Percentiles rank a stretch among this genome's conserved stretches.
These are phyloP conservation scores for Beta lomatogona DNA, from an alignment of 179 eudicot genomes.

Conservation along the genomic window DNA sequence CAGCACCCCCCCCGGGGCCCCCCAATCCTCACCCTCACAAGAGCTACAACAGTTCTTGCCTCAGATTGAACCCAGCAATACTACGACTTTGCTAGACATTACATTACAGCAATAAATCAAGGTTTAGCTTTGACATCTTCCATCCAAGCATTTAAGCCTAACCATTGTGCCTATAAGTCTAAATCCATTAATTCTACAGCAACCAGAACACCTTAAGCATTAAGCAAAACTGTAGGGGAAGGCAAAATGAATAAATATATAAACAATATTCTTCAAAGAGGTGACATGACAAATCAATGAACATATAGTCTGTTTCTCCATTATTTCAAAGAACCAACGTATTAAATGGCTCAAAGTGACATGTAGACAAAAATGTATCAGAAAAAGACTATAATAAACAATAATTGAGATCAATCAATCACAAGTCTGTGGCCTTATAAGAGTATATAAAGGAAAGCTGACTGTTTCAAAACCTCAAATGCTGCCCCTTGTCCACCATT, in stretches of 20 bases:
- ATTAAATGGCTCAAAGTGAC: neutral
- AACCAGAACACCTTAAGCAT: neutral
- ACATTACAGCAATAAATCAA: neutral
- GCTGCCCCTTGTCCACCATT: constrained; percentile 95
- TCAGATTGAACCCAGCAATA: neutral
- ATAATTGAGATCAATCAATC: neutral
- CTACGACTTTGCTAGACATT: neutral
- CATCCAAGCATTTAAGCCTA: neutral
- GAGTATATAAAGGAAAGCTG: constrained; percentile 14
- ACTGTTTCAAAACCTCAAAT: constrained; percentile 62
- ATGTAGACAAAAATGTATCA: neutral
- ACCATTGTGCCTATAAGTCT: neutral
- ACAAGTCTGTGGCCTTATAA: neutral
- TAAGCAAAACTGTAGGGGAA: neutral
- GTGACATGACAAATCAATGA: neutral
- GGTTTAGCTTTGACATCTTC: neutral
- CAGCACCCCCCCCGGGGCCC: too few species aligned
- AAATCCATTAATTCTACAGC: neutral
- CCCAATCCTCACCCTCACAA: too few species aligned
- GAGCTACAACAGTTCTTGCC: too few species aligned
- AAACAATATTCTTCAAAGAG: neutral
- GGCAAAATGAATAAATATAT: neutral
- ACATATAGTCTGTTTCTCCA: neutral
- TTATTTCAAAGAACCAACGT: neutral
- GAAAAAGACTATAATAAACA: neutral